Base-by-base conservation (phyloP, 139 green algal genomes). In the Chlamydomonas incerta region DNA sequence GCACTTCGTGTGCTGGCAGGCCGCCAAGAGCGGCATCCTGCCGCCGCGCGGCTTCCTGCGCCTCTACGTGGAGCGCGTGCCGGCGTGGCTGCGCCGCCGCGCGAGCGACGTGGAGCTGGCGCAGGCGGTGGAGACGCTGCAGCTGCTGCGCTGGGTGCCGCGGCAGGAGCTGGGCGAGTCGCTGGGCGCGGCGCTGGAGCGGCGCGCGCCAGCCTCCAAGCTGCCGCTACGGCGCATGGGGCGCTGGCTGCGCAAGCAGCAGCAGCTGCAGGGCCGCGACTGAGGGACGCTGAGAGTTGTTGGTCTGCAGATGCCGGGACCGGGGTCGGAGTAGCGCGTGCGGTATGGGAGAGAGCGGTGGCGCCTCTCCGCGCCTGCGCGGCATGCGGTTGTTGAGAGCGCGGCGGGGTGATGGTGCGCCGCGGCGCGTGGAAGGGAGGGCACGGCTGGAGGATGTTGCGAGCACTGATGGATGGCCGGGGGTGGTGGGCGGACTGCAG, bases 1-100 rank as follows among this genome's bases (percentile, higher is more conserved):
- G 31, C 79, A 85, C 65, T 75, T 50, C 31, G 47, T 85, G 23
- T 85, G 79, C 79, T 85, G 79, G 79, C 79, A 85, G 50, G 65
- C 79, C 1, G 79, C 79, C 24, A 75, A 68, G 65, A 66, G 65
- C 0, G 79, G 79, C 66, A 68, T 85, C 31, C 65, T 85, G 66
- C 79, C 79, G 79, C 79, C 79, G 47, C 79, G 79, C 66, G 46
- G 47, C 47, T 85, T 85, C 66, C 67, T 85, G 65, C 65, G 66
- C 8, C 47, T 75, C 3, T 85, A 85, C 63, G 11, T 85, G 21
- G 26, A 68, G 31, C 65, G 47, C n/a, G 66, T 85, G 79, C 79
- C 79, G 31, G 41, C 26, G 10, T 85, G 79, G 79, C 46, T 85
- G 46, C 6, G 34, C 31, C 31, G 26, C 9, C 34, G 17, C 6